phyloP scores from a whole-genome alignment of 2,329 filamentous ascomycete genomes.

The Cordyceps cicadae region DNA sequence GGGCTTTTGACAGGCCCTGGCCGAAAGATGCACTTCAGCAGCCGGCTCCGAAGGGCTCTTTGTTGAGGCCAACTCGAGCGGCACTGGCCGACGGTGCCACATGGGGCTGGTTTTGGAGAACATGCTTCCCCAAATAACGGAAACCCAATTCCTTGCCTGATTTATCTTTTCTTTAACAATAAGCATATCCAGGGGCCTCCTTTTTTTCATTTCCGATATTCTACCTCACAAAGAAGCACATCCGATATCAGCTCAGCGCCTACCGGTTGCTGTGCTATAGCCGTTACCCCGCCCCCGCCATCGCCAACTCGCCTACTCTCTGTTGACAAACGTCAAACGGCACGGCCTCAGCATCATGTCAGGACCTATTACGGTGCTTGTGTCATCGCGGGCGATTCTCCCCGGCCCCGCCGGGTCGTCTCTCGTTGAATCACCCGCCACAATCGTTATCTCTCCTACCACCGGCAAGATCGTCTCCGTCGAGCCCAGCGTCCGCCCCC shows the following conservation, averaged over 20 bases:
- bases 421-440: slow-evolving; percentile 66
- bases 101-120: background rate
- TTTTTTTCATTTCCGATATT: no score
- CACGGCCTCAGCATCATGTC: slow-evolving; percentile 7
- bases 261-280: background rate
- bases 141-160: background rate
- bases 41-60: background rate
- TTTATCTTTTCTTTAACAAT: background rate
- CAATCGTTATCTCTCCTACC: slow-evolving; percentile 65
- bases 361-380: slow-evolving; percentile 59
- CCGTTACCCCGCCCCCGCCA: slow-evolving; percentile 11
- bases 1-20: background rate
- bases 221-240: background rate
- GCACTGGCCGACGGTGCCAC: slow-evolving; percentile 11
- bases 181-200: background rate
- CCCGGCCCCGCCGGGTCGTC: slow-evolving; percentile 53
- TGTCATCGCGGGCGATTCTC: slow-evolving; percentile 76
- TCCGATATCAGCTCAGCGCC: background rate
- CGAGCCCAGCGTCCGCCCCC: slow-evolving; percentile 63
- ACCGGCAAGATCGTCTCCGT: slow-evolving; percentile 82
- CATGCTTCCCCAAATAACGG: background rate
- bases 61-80: background rate
- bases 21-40: background rate
- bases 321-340: background rate
- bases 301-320: background rate